Conservation (phyloP, 495 filamentous ascomycete genomes). For the Talaromyces thailandensis region DNA sequence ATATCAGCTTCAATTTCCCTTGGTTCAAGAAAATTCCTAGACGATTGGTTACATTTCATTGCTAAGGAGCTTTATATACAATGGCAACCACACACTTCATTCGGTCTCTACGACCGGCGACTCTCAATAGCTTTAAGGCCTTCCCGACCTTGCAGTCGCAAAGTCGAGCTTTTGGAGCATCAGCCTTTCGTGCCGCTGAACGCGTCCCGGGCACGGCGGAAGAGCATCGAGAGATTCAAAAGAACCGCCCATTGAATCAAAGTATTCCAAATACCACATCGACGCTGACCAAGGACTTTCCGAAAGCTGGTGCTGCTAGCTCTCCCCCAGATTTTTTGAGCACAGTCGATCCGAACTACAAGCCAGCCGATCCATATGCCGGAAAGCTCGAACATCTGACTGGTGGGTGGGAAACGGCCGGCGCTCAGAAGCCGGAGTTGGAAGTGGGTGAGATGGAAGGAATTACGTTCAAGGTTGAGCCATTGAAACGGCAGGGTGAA, state of each 20-base stretch:
- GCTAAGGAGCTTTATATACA: neutral
- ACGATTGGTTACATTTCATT: neutral
- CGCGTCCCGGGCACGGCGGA: constrained; percentile 20
- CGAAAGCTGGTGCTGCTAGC: constrained; percentile 44
- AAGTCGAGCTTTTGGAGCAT: constrained; percentile 3
- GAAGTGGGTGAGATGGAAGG: constrained; percentile 88
- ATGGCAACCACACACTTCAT: constrained; percentile 1
- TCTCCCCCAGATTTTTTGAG: constrained; percentile 53
- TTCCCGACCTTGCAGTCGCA: neutral
- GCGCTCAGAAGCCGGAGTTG: constrained; percentile 55
- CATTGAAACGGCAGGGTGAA: constrained; percentile 70
- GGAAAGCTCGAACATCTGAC: constrained; percentile 56
- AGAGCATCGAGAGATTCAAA: constrained; percentile 44
- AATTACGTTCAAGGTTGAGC: constrained; percentile 82
- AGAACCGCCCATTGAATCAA: constrained; percentile 48
- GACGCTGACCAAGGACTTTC: constrained; percentile 55
- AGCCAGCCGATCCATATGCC: constrained; percentile 49
- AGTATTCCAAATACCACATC: constrained; percentile 55
- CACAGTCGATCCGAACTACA: constrained; percentile 46
- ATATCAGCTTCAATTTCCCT: neutral
- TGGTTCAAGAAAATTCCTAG: neutral
- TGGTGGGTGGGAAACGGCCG: constrained; percentile 45
- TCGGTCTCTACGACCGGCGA: neutral
- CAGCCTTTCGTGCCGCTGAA: neutral
- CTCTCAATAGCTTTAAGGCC: neutral